Base-by-base conservation (phyloP, 106 monocot species). In the Apostasia shenzhenica region DNA sequence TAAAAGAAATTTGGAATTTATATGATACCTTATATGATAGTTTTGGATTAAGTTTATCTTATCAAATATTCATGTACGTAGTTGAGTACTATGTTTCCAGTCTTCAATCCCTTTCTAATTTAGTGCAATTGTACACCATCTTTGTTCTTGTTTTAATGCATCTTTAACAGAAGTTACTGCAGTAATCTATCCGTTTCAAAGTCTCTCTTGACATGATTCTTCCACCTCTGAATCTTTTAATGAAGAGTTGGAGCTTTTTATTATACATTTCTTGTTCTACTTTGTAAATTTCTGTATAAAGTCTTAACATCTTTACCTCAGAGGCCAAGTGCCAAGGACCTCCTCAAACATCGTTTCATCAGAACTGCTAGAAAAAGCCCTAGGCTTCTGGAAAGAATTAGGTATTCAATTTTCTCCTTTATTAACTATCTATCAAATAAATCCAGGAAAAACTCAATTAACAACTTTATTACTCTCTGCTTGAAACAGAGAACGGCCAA, bases 311-410 rank as follows among this genome's bases (percentile, higher is more conserved):
- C 48, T 71, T 74, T 39, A 70, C 47, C 76, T 59, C 81, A 95
- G 95, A 86, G 95, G 69, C 84, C 89, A 71, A 95, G 89, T 87
- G 91, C 95, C 14, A 91, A 86, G 82, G 95, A 95, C 52, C 92
- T 95, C 57, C 91, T 95, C 57, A 92, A 81, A 69, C 88, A 89
- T 59, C 88, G 95, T 38, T 95, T 95, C 66, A 92, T 95, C 55
- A 82, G 62, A 72, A 89, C 68, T 81, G 95, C 92, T 6, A 65
- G 84, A 73, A 95, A 85, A 77, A 89, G 80, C 68, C 61, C 84
- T 45, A 82, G 74, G 62, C 86, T 95, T 67, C 55, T 89, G 74
- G 92, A 95, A 69, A 92, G 95, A 89, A 95, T 95, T 79, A 91
- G 91, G 95, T 88, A 6, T 64, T 2, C 48, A 68, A 50, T 1